phyloP scores from a whole-genome alignment of 176 grass and related monocot species.

The Areca catechu region DNA sequence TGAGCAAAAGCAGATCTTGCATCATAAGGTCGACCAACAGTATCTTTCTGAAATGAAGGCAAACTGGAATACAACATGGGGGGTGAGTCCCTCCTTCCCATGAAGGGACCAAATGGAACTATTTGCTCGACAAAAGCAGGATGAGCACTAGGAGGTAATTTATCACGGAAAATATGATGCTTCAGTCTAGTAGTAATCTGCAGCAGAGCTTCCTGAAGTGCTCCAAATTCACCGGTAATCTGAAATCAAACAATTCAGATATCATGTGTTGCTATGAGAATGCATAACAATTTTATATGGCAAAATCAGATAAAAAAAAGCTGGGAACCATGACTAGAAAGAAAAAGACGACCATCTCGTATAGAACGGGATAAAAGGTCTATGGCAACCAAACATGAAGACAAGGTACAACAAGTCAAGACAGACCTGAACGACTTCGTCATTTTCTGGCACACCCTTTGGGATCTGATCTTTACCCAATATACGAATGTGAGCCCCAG shows the following conservation, averaged over 20 bases:
- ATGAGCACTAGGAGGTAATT: constrained; percentile 35
- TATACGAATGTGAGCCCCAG: constrained; percentile 76
- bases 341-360: no score
- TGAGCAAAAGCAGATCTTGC: constrained; percentile 25
- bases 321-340: not conserved
- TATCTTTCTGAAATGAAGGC: constrained; percentile 56
- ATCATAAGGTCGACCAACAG: constrained; percentile 42
- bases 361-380: not conserved
- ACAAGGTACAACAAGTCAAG: constrained; percentile 6
- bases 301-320: constrained; percentile 4
- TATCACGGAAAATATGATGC: constrained; percentile 74
- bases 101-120: constrained; percentile 53
- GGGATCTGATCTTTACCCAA: constrained; percentile 70
- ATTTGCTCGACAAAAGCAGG: constrained; percentile 52
- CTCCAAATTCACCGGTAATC: constrained; percentile 69
- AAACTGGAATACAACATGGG: constrained; percentile 27
- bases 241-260: constrained; percentile 22
- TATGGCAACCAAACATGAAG: no score
- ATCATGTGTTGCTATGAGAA: constrained; percentile 8
- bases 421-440: constrained; percentile 76
- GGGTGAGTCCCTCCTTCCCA: constrained; percentile 47
- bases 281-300: not conserved
- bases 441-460: constrained; percentile 50
- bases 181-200: constrained; percentile 82
- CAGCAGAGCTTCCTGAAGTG: constrained; percentile 78